Base-by-base conservation (phyloP, 441 rosid genomes). In the Bruguiera hainesii region DNA sequence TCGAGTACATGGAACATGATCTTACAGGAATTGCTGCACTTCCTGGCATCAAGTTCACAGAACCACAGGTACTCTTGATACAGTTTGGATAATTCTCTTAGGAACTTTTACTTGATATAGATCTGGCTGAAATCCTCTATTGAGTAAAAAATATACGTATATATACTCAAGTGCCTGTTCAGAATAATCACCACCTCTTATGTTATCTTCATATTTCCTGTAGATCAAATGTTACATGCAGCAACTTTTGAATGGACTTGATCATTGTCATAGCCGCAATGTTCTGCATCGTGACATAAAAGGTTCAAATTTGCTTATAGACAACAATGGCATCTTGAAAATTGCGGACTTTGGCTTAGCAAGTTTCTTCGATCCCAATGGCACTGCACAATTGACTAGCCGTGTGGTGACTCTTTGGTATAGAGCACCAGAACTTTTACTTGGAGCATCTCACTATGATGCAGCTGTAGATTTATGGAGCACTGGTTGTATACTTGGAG, bases 1-100 rank as follows among this genome's bases (percentile, higher is more conserved):
- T 95, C n/a, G 96, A 95, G 71, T 95, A 91, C 71, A 95, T 95
- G 99, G 99, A 95, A 67, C 99, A 95, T 71, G 99, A 95, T 81
- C 96, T 95, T 61, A 81, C 91, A 25, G 99, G 99, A 66, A 87
- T 95, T 71, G 80, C 89, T 64, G 82, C 99, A 0, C 76, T 88
- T 74, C 96, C 99, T 2, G 86, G 90, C 42, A 64, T 78, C 60
- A 90, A 87, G 71, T 95, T 95, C 77, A 70, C 89, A 0, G 96
- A 95, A 79, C 83, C 98, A 61, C 98, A 95, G 98, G 99, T 94
- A 84, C 52, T 56, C 53, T 35, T 57, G 23, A 19, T 61, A 8
- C 18, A 57, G 63, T 68, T 20, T 60, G 21, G 21, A 7, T 21
- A 29, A 50, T 61, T 75, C 21, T 71, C 37, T 49, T n/a, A 16